Evolutionary conservation across 371 early-diverging fungal genomes (phyloP), one percentile per base, ranked within the genome.

Genomic region (Neoconidiobolus thromboides): DNA sequence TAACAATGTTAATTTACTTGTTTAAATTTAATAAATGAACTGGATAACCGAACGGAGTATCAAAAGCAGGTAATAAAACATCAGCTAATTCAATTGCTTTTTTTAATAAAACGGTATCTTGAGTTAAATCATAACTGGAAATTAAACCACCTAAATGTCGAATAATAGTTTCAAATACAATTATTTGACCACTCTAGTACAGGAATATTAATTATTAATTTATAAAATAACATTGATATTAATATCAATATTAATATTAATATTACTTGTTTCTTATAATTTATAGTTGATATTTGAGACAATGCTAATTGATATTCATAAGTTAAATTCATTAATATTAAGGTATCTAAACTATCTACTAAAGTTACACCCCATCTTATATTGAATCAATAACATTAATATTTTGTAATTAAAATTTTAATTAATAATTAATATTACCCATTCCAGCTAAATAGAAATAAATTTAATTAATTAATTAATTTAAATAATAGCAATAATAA

Each of bases 311-410:
- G 42, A 1, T 44, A 61, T 26, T 39, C 36, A 2, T 78, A 73
- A 10, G 71, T 64, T 58, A 89, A 65, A 12, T 77, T 85, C 88
- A 93, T 85, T 38, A 94, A 69, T 40, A 72, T 67, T 53, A 89
- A 65, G 0, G 93, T 91, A 62, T 88, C 89, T 14, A 94, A 73
- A n/a, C 86, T 63, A 65, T 94, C 94, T 14, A 93, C 71, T 64
- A 89, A 68, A 0, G 87, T 89, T 2, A 76, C 76, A 63, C 83
- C 65, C 84, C 82, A 78, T 63, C 76, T 51, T 26, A 51, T 26
- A 51, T 51, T n/a, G 1, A 51, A 26, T 36, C 6, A 10, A 38
- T 36, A 26, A 26, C 26, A 26, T 26, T 26, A 26, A 26, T 26
- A 26, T 26, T 26, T 26, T 26, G 26, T 26, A 26, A 26, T 26